Evolutionary conservation across 164 flowering plant genomes (phyloP).

Genomic region (Stephania yunnanensis): DNA sequence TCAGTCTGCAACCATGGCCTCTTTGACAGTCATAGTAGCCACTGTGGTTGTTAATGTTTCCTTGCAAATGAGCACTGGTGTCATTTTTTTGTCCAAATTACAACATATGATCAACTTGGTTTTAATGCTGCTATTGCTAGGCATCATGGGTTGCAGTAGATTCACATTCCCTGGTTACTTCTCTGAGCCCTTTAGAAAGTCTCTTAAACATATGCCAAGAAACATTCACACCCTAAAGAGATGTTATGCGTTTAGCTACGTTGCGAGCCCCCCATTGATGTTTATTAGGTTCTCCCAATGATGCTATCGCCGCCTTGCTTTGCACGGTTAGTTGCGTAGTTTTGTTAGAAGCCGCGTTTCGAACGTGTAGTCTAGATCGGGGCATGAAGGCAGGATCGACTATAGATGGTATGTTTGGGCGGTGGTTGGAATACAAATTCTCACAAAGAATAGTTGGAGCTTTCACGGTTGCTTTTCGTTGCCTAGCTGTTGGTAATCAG

Average conservation of each 20-base stretch:
- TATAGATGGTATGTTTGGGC: too few species aligned
- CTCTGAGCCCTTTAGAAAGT: too few species aligned
- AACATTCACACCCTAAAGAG: neutral
- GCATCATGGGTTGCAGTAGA: neutral
- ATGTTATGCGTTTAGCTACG: neutral
- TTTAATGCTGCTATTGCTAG: neutral
- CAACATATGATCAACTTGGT: conserved; percentile 10
- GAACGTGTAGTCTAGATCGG: too few species aligned
- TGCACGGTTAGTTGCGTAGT: neutral
- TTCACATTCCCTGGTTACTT: neutral
- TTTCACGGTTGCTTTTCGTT: too few species aligned
- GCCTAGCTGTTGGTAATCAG: too few species aligned
- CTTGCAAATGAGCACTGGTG: conserved; percentile 9
- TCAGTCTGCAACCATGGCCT: conserved; percentile 2
- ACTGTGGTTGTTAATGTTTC: conserved; percentile 9
- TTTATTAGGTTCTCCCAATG: too few species aligned
- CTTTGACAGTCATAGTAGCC: conserved; percentile 8
- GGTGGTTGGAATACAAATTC: too few species aligned
- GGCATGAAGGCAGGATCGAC: too few species aligned
- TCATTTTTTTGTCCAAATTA: neutral
- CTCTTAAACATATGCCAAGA: neutral
- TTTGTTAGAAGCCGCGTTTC: neutral
- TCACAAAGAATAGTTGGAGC: too few species aligned
- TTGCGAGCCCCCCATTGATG: neutral
- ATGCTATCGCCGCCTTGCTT: neutral